Base-by-base conservation (phyloP, 1,284 basidiomycete genomes). In the Violaceomyces palustris region DNA sequence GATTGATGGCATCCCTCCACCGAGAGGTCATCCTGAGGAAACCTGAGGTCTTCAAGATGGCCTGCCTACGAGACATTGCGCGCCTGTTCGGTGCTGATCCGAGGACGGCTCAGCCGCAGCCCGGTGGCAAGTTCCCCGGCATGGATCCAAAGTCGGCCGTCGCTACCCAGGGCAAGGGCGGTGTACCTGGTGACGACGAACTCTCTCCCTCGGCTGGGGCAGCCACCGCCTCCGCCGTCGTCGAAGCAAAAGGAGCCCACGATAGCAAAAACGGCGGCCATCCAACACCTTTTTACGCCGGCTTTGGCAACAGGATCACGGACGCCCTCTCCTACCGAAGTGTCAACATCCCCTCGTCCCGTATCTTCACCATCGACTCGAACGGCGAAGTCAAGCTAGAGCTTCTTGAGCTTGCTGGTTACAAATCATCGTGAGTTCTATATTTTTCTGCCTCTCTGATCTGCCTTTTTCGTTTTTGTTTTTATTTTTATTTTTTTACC, bases 21-120 rank as follows among this genome's bases (percentile, higher is more conserved):
- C 84, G 93, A 30, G 72, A 74, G 42, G 82, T 74, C 15, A 67
- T 61, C 31, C 28, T 61, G 45, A 84, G 92, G 28, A 97, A 98
- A 76, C 94, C 94, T 0, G 94, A 99, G 73, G 83, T 98, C 23
- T 99, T 99, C 81, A 99, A 99, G 79, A 99, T 99, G 94, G 93
- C 94, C 3, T 97, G 92, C 75, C 76, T 99, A 56, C 81, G 92
- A 28, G 94, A 99, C 75, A 96, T 99, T 45, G 89, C 91, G 63
- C 80, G 91, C 22, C 75, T 98, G 7, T 99, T 97, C 70, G 87
- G 88, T 7, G 80, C 82, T 19, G 66, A 50, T 45, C 45, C 49
- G 30, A 29, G 57, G 29, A 53, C 39, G 18, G 45, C 52, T 5
- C 33, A 35, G 3, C 14, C 26, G 12, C 48, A 54, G 40, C 45